These are phyloP conservation scores for Cucumis cinereus DNA, from an alignment of 306 rosid species.

Conservation along the genomic window DNA sequence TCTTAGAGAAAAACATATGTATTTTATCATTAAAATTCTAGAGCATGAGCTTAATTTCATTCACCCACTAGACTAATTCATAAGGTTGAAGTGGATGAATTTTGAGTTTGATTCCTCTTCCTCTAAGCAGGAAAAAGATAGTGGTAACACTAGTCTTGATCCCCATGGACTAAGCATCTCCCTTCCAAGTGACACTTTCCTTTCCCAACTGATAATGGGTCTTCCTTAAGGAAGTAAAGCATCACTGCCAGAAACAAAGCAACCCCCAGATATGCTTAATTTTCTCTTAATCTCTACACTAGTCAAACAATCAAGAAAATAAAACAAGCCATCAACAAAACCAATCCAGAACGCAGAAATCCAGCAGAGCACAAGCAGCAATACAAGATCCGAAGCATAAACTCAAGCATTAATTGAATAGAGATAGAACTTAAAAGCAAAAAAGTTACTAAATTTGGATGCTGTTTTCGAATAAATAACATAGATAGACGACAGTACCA, in stretches of 20 bases:
- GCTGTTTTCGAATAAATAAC: not conserved
- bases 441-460: not conserved
- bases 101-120: not conserved
- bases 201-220: not conserved
- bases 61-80: not conserved
- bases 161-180: not conserved
- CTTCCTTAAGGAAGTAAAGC: not conserved
- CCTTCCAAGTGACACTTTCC: not conserved
- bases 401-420: not conserved
- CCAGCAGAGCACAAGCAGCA: not conserved
- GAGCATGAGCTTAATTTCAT: not conserved
- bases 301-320: not conserved
- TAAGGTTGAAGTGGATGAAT: not conserved
- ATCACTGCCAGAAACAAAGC: not conserved
- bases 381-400: not conserved
- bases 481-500: conserved; percentile 6
- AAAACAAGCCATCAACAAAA: not conserved
- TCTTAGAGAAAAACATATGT: not conserved
- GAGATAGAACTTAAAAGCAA: not conserved
- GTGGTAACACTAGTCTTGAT: not conserved
- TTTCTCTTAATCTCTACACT: not conserved
- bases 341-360: not conserved
- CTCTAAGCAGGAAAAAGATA: not conserved
- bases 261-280: not conserved
- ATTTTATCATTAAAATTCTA: not conserved